A percentile compares a stretch with the other conserved stretches of the same genome.
Evolutionary conservation across 345 rosid species (phyloP).

Genomic region (Lepidium aucheri): DNA sequence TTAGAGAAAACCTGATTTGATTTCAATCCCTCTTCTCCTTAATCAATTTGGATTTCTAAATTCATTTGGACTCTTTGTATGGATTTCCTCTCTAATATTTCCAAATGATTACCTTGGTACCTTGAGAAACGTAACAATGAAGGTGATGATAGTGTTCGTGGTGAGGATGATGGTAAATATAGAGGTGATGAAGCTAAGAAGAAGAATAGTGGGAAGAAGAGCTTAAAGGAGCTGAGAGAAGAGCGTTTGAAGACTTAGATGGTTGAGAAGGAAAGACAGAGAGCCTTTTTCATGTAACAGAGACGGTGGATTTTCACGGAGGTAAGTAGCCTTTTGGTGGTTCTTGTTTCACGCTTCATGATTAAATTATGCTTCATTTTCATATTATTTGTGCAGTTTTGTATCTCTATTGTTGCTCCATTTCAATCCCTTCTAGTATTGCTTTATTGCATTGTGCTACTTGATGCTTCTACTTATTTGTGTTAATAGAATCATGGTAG

Average conservation of each 20-base stretch:
- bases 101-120: constrained; percentile 53
- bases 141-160: neutral
- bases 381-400: neutral
- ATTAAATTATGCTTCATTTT: neutral
- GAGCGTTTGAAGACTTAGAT: constrained; percentile 71
- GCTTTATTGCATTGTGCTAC: neutral
- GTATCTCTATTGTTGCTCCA: neutral
- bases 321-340: constrained; percentile 28
- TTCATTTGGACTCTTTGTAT: no score
- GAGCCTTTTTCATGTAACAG: constrained; percentile 41
- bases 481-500: neutral
- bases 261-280: constrained; percentile 66
- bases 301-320: constrained; percentile 40
- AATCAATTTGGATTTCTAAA: neutral
- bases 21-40: no score
- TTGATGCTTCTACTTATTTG: neutral
- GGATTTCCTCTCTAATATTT: no score
- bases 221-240: constrained; percentile 62
- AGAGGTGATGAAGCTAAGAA: constrained; percentile 34
- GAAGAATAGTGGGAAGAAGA: constrained; percentile 63
- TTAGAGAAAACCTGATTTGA: no score
- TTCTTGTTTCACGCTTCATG: neutral
- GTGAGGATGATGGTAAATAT: constrained; percentile 18
- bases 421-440: neutral
- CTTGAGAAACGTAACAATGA: constrained; percentile 48